These are phyloP conservation scores for Flaveria floridana DNA, from an alignment of 140 eudicot species.

Conservation along the genomic window DNA sequence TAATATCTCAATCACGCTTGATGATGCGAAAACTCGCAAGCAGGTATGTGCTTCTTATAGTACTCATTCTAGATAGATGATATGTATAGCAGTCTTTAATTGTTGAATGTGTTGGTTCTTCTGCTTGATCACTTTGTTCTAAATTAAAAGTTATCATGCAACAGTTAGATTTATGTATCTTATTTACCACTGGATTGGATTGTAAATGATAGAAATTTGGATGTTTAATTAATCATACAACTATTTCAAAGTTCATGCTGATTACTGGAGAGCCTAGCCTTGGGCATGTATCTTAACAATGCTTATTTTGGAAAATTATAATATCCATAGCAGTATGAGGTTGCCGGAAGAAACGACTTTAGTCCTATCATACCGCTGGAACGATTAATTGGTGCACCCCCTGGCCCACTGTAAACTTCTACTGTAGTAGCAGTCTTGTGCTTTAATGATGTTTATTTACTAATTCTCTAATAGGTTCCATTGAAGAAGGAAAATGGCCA, in stretches of 20 bases:
- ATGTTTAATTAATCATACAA: background rate
- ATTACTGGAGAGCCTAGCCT: background rate
- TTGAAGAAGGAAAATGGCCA: conserved; percentile 98
- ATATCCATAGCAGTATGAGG: conserved; percentile 14
- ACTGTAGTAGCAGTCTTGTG: conserved; percentile 21
- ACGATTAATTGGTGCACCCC: background rate
- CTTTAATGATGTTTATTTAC: conserved; percentile 25
- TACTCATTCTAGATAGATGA: conserved; percentile 14
- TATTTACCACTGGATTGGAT: background rate
- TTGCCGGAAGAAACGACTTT: conserved; percentile 1
- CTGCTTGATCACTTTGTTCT: background rate
- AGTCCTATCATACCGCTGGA: background rate
- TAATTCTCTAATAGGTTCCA: conserved; percentile 50
- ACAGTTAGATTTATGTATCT: background rate
- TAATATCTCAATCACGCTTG: conserved; percentile 65
- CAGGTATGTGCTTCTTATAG: conserved; percentile 50
- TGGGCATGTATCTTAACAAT: background rate
- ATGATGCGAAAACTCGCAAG: conserved; percentile 88
- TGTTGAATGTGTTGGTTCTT: conserved; percentile 19
- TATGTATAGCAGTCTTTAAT: background rate
- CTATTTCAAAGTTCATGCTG: conserved; percentile 1
- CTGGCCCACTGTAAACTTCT: background rate
- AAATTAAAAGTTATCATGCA: background rate
- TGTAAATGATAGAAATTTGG: conserved; percentile 2
- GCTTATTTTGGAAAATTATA: background rate